These are phyloP conservation scores for Epipyxis sp. DNA, from an alignment of 108 stramenopile genomes.

Conservation along the genomic window DNA sequence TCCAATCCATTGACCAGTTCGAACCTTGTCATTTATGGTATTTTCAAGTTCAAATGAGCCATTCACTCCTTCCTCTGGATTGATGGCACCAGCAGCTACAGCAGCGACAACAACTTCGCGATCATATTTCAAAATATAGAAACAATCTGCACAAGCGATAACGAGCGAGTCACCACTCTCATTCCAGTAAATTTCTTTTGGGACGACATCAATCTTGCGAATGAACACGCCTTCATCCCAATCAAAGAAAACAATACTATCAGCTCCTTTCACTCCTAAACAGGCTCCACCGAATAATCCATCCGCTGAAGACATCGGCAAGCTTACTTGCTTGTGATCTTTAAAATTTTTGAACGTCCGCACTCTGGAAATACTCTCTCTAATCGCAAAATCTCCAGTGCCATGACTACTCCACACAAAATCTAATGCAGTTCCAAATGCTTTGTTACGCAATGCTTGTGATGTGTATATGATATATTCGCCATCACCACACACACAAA, in stretches of 20 bases:
- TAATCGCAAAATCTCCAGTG: slow-evolving; percentile 95
- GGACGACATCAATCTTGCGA: slow-evolving; percentile 87
- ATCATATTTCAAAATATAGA: slow-evolving; percentile 85
- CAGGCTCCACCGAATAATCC: slow-evolving; percentile 87
- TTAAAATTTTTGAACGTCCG: slow-evolving; percentile 95
- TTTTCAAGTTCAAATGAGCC: slow-evolving; percentile 88
- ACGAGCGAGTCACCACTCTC: slow-evolving; percentile 87
- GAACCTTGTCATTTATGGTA: slow-evolving; percentile 82
- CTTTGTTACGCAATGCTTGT: slow-evolving; percentile 85
- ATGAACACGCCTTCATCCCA: slow-evolving; percentile 91
- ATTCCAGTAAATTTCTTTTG: slow-evolving; percentile 85
- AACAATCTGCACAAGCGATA: slow-evolving; percentile 79
- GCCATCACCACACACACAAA: slow-evolving; percentile 96
- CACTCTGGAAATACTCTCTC: slow-evolving; percentile 81
- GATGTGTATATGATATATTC: slow-evolving; percentile 99
- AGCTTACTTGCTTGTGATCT: slow-evolving; percentile 70
- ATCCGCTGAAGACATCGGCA: slow-evolving; percentile 85
- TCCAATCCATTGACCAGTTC: slow-evolving; percentile 95
- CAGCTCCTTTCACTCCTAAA: slow-evolving; percentile 84
- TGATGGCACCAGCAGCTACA: slow-evolving; percentile 73
- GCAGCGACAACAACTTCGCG: slow-evolving; percentile 70
- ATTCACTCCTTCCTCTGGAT: slow-evolving; percentile 82
- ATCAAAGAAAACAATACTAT: slow-evolving; percentile 86
- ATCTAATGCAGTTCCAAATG: slow-evolving; percentile 93
- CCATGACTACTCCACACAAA: slow-evolving; percentile 93